Evolutionary conservation across 2,329 filamentous ascomycete genomes (phyloP).

Genomic region (Phialophora macrospora): DNA sequence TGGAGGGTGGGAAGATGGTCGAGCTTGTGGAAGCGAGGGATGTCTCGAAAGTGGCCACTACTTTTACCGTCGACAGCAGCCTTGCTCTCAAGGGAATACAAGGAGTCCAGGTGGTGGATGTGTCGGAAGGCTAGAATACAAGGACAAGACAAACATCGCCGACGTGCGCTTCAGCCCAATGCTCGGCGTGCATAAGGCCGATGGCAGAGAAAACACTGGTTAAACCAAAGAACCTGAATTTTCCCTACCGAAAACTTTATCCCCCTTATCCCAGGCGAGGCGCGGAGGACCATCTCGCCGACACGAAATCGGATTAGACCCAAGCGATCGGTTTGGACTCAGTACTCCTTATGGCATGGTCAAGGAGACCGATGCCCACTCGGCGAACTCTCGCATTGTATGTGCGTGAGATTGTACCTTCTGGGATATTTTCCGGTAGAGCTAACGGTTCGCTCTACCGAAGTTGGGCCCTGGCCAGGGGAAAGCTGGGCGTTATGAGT

Average conservation of each 20-base stretch:
- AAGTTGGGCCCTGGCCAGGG: slow-evolving; percentile 7
- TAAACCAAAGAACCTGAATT: background rate
- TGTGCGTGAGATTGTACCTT: background rate
- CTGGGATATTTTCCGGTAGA: slow-evolving; percentile 2
- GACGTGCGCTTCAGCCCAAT: background rate
- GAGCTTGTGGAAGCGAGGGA: slow-evolving; percentile 20
- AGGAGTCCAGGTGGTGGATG: slow-evolving; percentile 6
- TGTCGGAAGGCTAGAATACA: slow-evolving; percentile 14
- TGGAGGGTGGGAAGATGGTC: slow-evolving; percentile 56
- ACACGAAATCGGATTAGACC: background rate
- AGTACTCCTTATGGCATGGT: background rate
- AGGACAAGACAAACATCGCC: background rate
- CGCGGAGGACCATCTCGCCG: background rate
- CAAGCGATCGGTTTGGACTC: background rate
- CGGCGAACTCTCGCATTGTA: background rate
- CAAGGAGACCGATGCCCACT: background rate
- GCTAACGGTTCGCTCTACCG: slow-evolving; percentile 14
- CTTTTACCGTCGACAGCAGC: slow-evolving; percentile 1
- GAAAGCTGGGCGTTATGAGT: background rate
- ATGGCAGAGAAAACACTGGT: background rate
- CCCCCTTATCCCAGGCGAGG: background rate
- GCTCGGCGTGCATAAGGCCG: background rate
- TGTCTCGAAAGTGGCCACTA: slow-evolving; percentile 10
- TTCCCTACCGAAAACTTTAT: background rate
- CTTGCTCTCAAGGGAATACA: slow-evolving; percentile 7